These are phyloP conservation scores for Stagonosporopsis rhizophila DNA, from an alignment of 2,329 filamentous ascomycete species.

Conservation along the genomic window DNA sequence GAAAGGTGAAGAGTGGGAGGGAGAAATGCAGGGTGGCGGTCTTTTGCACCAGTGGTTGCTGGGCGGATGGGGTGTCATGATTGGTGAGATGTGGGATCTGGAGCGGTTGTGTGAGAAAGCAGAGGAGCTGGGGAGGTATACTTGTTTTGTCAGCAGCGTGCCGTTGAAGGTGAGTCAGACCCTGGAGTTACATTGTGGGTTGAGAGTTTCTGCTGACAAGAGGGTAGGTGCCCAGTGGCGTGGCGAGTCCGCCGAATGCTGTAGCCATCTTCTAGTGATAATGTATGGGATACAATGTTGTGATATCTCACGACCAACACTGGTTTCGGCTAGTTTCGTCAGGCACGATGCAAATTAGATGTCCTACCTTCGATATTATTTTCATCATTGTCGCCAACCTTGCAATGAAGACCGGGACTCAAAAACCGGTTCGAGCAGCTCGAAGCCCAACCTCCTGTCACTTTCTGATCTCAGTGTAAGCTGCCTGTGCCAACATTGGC, in stretches of 20 bases:
- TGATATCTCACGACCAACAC: too few species aligned
- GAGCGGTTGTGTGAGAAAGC: conserved; percentile 61
- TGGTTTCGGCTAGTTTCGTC: too few species aligned
- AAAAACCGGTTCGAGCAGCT: too few species aligned
- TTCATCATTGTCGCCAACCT: too few species aligned
- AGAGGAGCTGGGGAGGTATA: conserved; percentile 60
- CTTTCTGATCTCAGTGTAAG: too few species aligned
- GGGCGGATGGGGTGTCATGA: conserved; percentile 47
- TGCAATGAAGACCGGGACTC: too few species aligned
- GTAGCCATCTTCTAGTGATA: conserved; percentile 46
- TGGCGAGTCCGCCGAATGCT: conserved; percentile 48
- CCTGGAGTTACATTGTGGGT: not conserved
- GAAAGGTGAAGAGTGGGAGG: conserved; percentile 45
- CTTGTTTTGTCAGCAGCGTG: conserved; percentile 67
- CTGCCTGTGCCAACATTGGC: too few species aligned
- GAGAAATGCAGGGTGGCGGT: conserved; percentile 46
- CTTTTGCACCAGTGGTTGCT: conserved; percentile 45
- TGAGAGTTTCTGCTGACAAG: conserved; percentile 10
- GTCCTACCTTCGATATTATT: too few species aligned
- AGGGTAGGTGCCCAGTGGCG: conserved; percentile 56
- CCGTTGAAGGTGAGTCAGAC: conserved; percentile 58
- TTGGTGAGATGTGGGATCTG: conserved; percentile 55
- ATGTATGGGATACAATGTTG: not conserved
- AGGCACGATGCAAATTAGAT: too few species aligned
- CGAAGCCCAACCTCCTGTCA: too few species aligned